phyloP scores from a whole-genome alignment of 2,329 filamentous ascomycete genomes.

The Pestalotiopsis sp. region DNA sequence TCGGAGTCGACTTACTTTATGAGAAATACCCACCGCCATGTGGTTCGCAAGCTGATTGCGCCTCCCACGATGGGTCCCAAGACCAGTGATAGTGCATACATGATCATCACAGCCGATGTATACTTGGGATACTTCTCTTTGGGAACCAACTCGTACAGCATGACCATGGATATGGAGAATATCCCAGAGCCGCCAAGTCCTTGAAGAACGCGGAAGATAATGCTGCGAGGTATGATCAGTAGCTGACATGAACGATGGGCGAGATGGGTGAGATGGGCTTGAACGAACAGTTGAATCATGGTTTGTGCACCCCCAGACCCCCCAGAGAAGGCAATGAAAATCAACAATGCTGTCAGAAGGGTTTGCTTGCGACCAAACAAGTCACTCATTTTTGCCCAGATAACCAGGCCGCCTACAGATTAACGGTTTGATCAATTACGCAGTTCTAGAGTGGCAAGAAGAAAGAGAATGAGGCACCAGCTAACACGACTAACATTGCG shows the following conservation, averaged over 20 bases:
- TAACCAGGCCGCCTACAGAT: constrained; percentile 10
- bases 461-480: too few relatives aligned
- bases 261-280: too few relatives aligned
- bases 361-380: constrained; percentile 50
- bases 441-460: too few relatives aligned
- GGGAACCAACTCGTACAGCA: constrained; percentile 7
- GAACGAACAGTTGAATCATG: constrained; percentile 18
- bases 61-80: constrained; percentile 1
- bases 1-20: constrained; percentile 6
- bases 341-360: constrained; percentile 41
- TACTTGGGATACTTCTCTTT: constrained; percentile 9
- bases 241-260: neutral
- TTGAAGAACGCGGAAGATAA: constrained; percentile 30
- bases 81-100: neutral
- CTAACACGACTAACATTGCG: too few relatives aligned
- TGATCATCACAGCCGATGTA: neutral
- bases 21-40: neutral
- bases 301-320: constrained; percentile 16
- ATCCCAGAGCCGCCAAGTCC: constrained; percentile 27
- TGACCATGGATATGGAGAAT: constrained; percentile 19
- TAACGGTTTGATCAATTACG: too few relatives aligned
- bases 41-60: neutral
- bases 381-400: constrained; percentile 27
- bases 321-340: constrained; percentile 40
- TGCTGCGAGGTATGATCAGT: neutral